A percentile compares a stretch with the other conserved stretches of the same genome.
These are phyloP conservation scores for Trametes pubescens DNA, from an alignment of 1,284 basidiomycete species.

Conservation along the genomic window DNA sequence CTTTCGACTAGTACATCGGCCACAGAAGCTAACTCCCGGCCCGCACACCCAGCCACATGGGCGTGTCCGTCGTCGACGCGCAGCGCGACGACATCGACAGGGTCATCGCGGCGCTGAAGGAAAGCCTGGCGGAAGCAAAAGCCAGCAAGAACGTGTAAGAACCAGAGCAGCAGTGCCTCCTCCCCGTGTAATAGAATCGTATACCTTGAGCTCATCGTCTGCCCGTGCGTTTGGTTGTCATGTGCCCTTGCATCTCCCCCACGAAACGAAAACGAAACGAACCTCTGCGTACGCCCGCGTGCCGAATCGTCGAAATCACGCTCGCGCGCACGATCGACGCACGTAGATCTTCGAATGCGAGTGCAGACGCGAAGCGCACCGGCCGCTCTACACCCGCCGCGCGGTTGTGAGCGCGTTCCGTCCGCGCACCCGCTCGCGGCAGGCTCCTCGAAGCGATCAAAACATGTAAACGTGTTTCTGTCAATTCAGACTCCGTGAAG, in stretches of 20 bases:
- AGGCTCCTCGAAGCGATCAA: background rate
- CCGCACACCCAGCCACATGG: constrained; percentile 79
- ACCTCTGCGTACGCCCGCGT: background rate
- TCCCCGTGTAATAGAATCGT: constrained; percentile 31
- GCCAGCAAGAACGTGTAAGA: constrained; percentile 46
- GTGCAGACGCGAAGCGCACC: constrained; percentile 1
- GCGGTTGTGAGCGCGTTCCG: constrained; percentile 27
- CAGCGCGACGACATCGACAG: constrained; percentile 80
- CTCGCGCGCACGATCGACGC: constrained; percentile 3
- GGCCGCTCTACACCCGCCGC: constrained; percentile 36
- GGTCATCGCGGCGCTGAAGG: constrained; percentile 74
- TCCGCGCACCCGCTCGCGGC: background rate
- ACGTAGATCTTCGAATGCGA: constrained; percentile 15
- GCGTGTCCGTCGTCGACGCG: constrained; percentile 78
- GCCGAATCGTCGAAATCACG: background rate
- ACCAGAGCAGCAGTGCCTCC: constrained; percentile 7
- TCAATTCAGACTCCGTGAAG: constrained; percentile 17
- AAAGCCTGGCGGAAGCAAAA: constrained; percentile 61
- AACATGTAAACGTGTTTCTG: background rate
- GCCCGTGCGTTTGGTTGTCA: background rate
- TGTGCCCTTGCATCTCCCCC: background rate
- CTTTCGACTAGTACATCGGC: background rate
- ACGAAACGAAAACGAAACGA: constrained; percentile 2
- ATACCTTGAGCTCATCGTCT: constrained; percentile 24
- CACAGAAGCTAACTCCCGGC: background rate